phyloP scores from a whole-genome alignment of 495 filamentous ascomycete genomes.

The Neurospora sp. region DNA sequence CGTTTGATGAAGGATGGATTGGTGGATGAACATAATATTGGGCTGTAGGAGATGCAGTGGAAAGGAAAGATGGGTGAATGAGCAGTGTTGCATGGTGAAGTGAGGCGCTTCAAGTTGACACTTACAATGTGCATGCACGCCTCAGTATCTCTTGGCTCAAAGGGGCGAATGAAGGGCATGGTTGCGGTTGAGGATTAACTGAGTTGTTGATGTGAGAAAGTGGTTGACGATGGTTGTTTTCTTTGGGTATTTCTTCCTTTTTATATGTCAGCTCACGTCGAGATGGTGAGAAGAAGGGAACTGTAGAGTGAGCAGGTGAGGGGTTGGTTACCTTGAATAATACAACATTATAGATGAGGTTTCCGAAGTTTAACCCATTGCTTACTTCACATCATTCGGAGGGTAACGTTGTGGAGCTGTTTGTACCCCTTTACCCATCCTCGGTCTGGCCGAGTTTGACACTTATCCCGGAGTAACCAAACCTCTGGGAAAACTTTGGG shows the following conservation, averaged over 20 bases:
- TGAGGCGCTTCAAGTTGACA: not conserved
- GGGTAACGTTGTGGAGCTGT: not conserved
- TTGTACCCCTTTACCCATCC: not conserved
- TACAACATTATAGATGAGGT: not conserved
- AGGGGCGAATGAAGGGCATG: constrained; percentile 30
- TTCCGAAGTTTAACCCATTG: not conserved
- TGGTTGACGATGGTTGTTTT: not conserved
- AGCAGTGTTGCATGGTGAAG: not conserved
- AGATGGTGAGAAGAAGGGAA: not conserved
- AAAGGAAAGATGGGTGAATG: not conserved
- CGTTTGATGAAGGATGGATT: not conserved
- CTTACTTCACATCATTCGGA: not conserved
- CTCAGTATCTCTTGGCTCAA: constrained; percentile 21
- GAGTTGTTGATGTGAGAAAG: not conserved
- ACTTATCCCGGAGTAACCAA: not conserved
- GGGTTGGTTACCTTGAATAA: not conserved
- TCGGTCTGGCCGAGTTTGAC: not conserved
- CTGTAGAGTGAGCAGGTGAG: not conserved
- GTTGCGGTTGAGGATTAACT: not conserved
- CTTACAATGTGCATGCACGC: constrained; percentile 25
- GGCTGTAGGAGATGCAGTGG: not conserved
- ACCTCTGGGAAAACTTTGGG: not conserved
- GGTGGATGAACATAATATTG: not conserved
- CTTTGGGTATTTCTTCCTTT: not conserved
- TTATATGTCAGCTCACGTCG: not conserved